phyloP scores from a whole-genome alignment of 2,329 filamentous ascomycete species.

The Penicillium hordei region DNA sequence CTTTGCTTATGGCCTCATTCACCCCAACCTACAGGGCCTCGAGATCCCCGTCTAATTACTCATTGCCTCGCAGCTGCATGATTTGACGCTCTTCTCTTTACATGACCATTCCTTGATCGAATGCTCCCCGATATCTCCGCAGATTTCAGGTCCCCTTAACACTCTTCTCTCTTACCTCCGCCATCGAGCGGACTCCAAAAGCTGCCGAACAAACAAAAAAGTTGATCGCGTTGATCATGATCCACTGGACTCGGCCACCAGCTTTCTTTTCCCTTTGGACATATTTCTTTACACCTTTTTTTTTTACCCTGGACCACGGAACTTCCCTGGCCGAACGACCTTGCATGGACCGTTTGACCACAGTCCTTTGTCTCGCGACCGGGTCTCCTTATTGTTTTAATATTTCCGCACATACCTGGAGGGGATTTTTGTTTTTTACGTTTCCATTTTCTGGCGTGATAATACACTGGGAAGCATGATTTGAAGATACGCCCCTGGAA shows the following conservation, averaged over 20 bases:
- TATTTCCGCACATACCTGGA: constrained; percentile 21
- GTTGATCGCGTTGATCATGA: constrained; percentile 13
- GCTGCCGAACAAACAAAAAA: constrained; percentile 12
- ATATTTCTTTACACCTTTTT: constrained; percentile 8
- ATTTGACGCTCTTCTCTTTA: constrained; percentile 3
- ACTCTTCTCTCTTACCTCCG: not conserved
- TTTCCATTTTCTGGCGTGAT: constrained; percentile 14
- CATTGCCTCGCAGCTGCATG: constrained; percentile 8
- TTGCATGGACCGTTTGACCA: constrained; percentile 12
- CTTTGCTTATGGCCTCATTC: constrained; percentile 21
- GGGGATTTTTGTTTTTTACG: constrained; percentile 9
- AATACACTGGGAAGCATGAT: constrained; percentile 25
- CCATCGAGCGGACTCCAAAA: constrained; percentile 9
- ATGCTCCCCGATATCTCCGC: not conserved
- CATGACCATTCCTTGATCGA: not conserved
- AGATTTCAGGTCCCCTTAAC: constrained; percentile 3
- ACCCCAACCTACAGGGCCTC: constrained; percentile 26
- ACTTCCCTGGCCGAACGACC: constrained; percentile 3
- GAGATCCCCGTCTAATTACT: constrained; percentile 5
- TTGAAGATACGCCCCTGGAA: constrained; percentile 16
- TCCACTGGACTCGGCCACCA: constrained; percentile 21
- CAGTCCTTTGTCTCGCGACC: constrained; percentile 3
- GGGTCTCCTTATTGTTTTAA: constrained; percentile 22
- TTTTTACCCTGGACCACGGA: constrained; percentile 9
- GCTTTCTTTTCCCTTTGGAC: constrained; percentile 16